Base-by-base conservation (phyloP, 163 green algal genomes). In the Chloromonas sp. region DNA sequence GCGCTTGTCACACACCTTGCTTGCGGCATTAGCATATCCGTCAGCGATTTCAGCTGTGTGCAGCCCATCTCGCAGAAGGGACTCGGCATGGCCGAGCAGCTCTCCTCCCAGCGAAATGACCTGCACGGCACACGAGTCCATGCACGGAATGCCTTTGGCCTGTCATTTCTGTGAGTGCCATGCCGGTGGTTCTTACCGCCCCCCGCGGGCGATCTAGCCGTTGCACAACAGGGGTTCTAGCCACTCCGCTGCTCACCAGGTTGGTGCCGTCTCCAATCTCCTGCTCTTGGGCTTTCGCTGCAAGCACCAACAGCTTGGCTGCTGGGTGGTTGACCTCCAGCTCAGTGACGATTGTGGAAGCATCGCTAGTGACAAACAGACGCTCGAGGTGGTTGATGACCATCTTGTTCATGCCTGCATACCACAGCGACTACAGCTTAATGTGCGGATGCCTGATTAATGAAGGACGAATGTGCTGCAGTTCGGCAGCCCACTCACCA, bases 361-460 rank as follows among this genome's bases (percentile, higher is more conserved):
- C 94, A 87, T 99, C 97, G 89, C 90, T 98, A 15, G 97, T 99
- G 14, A 99, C 97, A 92, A 99, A 99, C 60, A 99, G 93, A 90
- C 98, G 98, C 79, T 99, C 97, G 61, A 99, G 87, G 80, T 99
- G 97, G 90, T 99, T 99, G 92, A 99, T 99, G 8, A 99, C 95
- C 95, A 99, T 99, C 87, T 99, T 99, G 91, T 99, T 99, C 97
- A 99, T 99, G 79, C 97, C 97, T 98, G 88, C 78, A 80, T 13
- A 14, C 74, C 74, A 36, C 74, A 14, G 13, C 70, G 13, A 76
- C 8, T 76, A 76, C 70, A 76, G 8, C 8, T 36, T 36, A 36
- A 36, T 36, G 36, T 36, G 36, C 36, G 36, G 36, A 36, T 36
- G 36, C 36, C 36, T 36, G 36, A 36, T 36, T 36, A 36, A 36